Base-by-base conservation (phyloP, 306 rosid genomes). In the Arachis stenosperma region DNA sequence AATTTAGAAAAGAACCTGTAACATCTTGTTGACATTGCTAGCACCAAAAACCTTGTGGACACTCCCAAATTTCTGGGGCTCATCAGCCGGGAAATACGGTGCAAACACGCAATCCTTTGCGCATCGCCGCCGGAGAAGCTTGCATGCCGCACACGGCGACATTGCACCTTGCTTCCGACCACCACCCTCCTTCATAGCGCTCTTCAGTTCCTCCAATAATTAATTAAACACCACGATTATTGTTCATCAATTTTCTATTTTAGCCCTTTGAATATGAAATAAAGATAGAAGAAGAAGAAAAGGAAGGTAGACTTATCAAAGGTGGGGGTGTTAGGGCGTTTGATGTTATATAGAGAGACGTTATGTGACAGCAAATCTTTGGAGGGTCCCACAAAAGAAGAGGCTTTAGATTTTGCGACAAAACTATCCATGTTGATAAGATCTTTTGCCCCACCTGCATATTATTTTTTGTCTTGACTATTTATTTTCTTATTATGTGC, bases 21-120 rank as follows among this genome's bases (percentile, higher is more conserved):
- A 82, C 99, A 88, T 91, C 76, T 94, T 94, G 88, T 91, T 94
- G 75, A 94, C 99, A 86, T 94, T 94, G 84, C 99, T 91, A 47
- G 99, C 99, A 22, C 99, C 99, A 10, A 94, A 94, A 79, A 94
- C 97, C 75, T 88, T 94, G 71, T 94, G 99, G 0, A 94, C 99
- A 53, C 92, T 86, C 8, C 93, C 96, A 69, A 94, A 94, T 61
- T 94, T 94, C 9, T 89, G 96, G 9, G 99, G 99, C 73, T 94
- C 90, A 57, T 94, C 97, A 2, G 97, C 99, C 6, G 99, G 99
- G 40, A 94, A 94, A 79, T 94, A 91, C 61, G 99, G 99, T 9
- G 99, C 97, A 79, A 94, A 94, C 4, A 91, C 91, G 17, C 99
- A 94, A 55, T 91, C 96, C 66, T 82, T 78, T 0, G 95, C 87